Evolutionary conservation across 169 alveolate genomes (phyloP), one percentile per base, ranked within the genome.

Genomic region (Hepatocystis sp.): DNA sequence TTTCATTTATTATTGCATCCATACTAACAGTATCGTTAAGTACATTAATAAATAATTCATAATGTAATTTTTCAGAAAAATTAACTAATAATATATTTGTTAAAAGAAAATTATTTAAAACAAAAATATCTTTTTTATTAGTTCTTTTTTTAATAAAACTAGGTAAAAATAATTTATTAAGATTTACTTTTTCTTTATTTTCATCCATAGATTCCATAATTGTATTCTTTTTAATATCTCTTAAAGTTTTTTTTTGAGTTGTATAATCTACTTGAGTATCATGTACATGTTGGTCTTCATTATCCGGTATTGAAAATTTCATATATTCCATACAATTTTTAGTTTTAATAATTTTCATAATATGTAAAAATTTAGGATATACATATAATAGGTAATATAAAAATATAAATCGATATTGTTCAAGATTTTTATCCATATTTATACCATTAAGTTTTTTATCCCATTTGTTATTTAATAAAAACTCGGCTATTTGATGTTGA

Each of bases 321-420:
- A 64, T 81, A 17, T 49, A 11, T 47, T 61, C 89, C 25, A 27
- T 60, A 55, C 60, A 81, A 30, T 81, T 61, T 2, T 81, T 61
- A 4, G 49, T 25, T 49, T 64, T 51, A 61, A 81, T 81, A 32
- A 61, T 51, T 49, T 64, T 81, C 23, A 60, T 40, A 49, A 81
- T 81, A 42, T 81, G 28, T 42, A 81, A 61, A 23, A 81, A 81
- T 52, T 81, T 60, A 5, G 89, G 89, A 81, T 81, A 81, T 13
- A 44, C 47, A 53, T 81, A 81, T 11, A 81, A 39, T 21, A 81
- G 7, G 56, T 81, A 81, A 47, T 55, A 81, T 28, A 81, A 40
- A n/a, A 81, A 53, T 40, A 81, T 65, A 30, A 17, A 51, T 81
- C 84, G 44, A 53, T 81, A 81, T 81, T 63, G 60, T 19, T 66